Base-by-base conservation (phyloP, 805 yeast genomes). In the Zygotorulaspora chibaensis region DNA sequence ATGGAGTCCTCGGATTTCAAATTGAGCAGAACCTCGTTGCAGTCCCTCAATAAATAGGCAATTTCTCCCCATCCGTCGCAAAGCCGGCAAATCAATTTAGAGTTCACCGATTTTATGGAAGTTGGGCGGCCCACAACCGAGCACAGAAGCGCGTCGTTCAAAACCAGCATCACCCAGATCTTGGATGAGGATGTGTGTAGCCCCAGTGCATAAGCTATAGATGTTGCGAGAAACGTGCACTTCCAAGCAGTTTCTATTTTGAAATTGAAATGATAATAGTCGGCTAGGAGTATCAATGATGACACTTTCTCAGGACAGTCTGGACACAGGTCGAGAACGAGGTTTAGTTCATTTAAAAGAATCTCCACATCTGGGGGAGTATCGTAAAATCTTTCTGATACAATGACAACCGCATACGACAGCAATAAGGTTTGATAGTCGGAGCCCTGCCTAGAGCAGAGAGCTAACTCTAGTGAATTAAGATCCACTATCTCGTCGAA, bases 201-300 rank as follows among this genome's bases (percentile, higher is more conserved):
- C 25, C 53, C 53, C 10, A 49, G 37, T 6, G 53, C 50, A 34
- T 49, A 49, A 2, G 45, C 47, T 3, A 49, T 45, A 4, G 53
- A 46, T 11, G 53, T 47, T 10, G 53, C 53, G 2, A 43, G 42
- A 38, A 40, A 46, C 7, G 38, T 49, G 12, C 46, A 40, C 35
- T 46, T 49, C 53, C 50, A 49, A 8, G 53, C 53, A 7, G 47
- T 30, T 35, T 49, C 53, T 16, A 49, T 43, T 34, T 43, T 46
- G 18, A 43, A 43, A 15, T 49, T 49, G 33, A 28, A 46, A 27
- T 49, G 53, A 18, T 49, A 49, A 18, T 49, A 46, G 35, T 49
- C 53, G 12, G 53, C 42, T 30, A 49, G 46, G 8, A 49, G 40
- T 12, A 46, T 31, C 11, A 42, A 37, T 18, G 53, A 36, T 7